Base-by-base conservation (phyloP, 306 rosid genomes). In the Cucurbita pepo region DNA sequence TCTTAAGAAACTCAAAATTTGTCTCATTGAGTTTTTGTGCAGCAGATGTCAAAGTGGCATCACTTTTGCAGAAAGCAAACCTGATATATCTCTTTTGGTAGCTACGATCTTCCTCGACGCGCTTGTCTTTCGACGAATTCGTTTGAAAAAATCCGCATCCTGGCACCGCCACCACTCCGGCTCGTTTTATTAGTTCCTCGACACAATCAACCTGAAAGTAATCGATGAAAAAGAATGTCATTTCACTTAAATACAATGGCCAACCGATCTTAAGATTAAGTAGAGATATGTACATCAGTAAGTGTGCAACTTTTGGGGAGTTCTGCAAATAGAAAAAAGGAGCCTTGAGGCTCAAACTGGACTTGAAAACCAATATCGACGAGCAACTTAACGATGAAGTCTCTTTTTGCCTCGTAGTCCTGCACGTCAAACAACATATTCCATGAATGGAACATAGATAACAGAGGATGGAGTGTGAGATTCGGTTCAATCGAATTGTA, bases 141-240 rank as follows among this genome's bases (percentile, higher is more conserved):
- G 83, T 19, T 55, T 80, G 95, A 37, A 92, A 89, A 78, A 92
- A 89, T 61, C 92, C 89, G 67, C 86, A 81, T 44, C 96, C 93
- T 67, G 96, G 96, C 77, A 92, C 96, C 18, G 96, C 96, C 85
- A 90, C 98, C 77, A 92, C 88, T 37, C 91, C 96, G 0, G 89
- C 93, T 79, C 81, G 77, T 74, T 87, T 71, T 82, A 93, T 87
- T 69, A 93, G 47, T 71, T 81, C 82, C 81, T 81, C 83, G 7
- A 93, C 91, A 85, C 73, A 93, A 72, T 90, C 91, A 44, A 84
- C 88, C 97, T 93, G 87, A 36, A 59, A 82, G 62, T 7, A 30
- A 15, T 40, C 45, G 36, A n/a, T 38, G 6, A 50, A 7, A 50
- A 25, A 16, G 60, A 19, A 44, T 34, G 25, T 43, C 72, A 62